phyloP scores from a whole-genome alignment of 2,329 filamentous ascomycete species.

The Aspergillus melleus region DNA sequence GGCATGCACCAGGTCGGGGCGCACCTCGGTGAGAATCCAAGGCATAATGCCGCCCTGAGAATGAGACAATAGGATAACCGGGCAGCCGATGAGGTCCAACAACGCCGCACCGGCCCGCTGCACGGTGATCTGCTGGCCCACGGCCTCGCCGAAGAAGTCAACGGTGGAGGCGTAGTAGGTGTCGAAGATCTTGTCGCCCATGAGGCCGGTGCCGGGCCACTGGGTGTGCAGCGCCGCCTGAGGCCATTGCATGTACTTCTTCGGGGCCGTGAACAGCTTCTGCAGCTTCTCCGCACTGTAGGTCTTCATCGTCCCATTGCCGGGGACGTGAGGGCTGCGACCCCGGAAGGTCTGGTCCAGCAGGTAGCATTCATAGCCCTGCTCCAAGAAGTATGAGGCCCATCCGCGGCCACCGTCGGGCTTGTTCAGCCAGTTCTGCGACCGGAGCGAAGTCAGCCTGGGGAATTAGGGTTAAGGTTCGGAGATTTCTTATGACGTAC shows the following conservation, averaged over 20 bases:
- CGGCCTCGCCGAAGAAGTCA: conserved; percentile 16
- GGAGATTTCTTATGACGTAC: conserved; percentile 15
- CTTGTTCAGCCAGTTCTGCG: conserved; percentile 48
- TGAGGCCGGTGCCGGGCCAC: conserved; percentile 39
- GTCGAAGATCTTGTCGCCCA: conserved; percentile 31
- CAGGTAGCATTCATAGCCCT: conserved; percentile 50
- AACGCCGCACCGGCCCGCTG: conserved; percentile 21
- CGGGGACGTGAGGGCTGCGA: conserved; percentile 26
- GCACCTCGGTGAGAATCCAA: conserved; percentile 49
- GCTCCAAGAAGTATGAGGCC: conserved; percentile 48
- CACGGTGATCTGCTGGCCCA: conserved; percentile 18
- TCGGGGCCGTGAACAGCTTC: conserved; percentile 34
- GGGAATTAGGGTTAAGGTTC: neutral
- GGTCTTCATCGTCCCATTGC: conserved; percentile 20
- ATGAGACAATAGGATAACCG: conserved; percentile 44
- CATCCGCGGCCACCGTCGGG: conserved; percentile 50
- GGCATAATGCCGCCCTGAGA: conserved; percentile 50
- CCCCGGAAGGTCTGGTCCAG: conserved; percentile 42
- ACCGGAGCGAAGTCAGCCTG: neutral
- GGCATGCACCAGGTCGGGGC: conserved; percentile 49
- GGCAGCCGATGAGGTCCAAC: conserved; percentile 23
- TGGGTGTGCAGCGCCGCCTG: conserved; percentile 42
- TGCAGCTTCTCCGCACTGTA: conserved; percentile 27
- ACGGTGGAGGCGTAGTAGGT: conserved; percentile 25
- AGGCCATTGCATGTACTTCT: conserved; percentile 32